phyloP scores from a whole-genome alignment of 2,329 filamentous ascomycete genomes.

The Microascus cirrosus region DNA sequence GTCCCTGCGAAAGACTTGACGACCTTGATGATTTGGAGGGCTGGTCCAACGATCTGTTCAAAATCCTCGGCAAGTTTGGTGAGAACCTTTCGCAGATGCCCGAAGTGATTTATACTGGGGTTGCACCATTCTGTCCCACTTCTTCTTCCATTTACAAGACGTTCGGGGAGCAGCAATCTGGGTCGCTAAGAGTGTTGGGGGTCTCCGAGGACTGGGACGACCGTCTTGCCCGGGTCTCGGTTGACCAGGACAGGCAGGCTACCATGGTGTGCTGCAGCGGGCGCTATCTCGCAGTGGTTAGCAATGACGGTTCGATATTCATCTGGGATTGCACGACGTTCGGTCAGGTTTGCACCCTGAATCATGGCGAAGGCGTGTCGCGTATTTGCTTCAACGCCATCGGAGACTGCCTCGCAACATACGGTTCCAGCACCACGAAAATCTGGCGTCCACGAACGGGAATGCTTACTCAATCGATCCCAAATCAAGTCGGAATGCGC shows the following conservation, averaged over 20 bases:
- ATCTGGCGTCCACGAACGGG: too few species aligned
- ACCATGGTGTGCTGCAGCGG: neutral
- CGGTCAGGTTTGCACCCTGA: neutral
- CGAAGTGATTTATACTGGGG: neutral
- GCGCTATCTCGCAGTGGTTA: neutral
- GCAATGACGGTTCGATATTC: neutral
- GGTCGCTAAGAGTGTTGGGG: neutral
- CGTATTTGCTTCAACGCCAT: slow-evolving; percentile 7
- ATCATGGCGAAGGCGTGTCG: neutral
- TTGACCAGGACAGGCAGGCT: neutral
- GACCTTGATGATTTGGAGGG: too few species aligned
- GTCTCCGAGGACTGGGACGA: neutral
- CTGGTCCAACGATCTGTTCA: slow-evolving; percentile 22
- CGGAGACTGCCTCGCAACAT: slow-evolving; percentile 14
- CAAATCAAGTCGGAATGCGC: too few species aligned
- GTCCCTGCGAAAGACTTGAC: too few species aligned
- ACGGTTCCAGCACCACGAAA: slow-evolving; percentile 14
- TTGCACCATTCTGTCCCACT: neutral
- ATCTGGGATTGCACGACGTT: too few species aligned
- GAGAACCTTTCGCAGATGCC: neutral
- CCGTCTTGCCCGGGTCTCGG: neutral
- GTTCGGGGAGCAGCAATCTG: neutral
- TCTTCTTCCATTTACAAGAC: neutral
- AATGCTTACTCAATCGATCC: too few species aligned
- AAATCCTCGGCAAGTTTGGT: slow-evolving; percentile 23